Evolutionary conservation across 176 grass and related monocot genomes (phyloP).

Genomic region (Cymbopogon citratus): DNA sequence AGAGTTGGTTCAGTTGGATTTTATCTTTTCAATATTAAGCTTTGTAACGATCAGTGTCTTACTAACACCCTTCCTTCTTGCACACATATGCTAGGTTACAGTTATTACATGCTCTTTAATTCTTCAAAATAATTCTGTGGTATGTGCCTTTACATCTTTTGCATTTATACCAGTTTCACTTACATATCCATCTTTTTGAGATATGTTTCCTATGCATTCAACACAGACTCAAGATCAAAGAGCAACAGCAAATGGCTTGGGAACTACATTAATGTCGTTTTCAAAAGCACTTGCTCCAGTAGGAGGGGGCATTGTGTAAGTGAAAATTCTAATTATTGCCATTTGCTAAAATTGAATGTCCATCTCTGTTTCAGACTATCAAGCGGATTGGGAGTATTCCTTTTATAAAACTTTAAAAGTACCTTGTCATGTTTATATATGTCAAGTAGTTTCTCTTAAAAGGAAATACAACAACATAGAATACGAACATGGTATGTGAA

Average conservation of each 20-base stretch:
- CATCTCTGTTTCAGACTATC: background rate
- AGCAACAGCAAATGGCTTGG: conserved; percentile 44
- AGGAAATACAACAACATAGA: background rate
- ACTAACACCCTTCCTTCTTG: background rate
- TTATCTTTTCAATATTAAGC: background rate
- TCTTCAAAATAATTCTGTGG: conserved; percentile 50
- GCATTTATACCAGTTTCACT: background rate
- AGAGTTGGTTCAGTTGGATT: background rate
- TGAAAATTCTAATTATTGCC: background rate
- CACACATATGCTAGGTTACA: conserved; percentile 23
- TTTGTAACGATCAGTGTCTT: background rate
- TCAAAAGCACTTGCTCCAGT: conserved; percentile 59
- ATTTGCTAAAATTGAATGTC: background rate
- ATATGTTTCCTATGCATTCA: background rate
- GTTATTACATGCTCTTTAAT: conserved; percentile 37
- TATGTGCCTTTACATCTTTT: conserved; percentile 4
- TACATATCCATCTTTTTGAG: background rate
- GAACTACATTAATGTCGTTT: conserved; percentile 44
- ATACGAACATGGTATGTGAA: background rate
- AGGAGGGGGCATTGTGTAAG: conserved; percentile 48
- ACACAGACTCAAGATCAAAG: conserved; percentile 44
- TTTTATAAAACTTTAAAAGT: background rate
- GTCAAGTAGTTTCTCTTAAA: background rate
- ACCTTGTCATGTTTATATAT: too few species aligned
- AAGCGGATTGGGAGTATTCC: background rate